phyloP scores from a whole-genome alignment of 306 rosid genomes.

The Sicyos baderoa region DNA sequence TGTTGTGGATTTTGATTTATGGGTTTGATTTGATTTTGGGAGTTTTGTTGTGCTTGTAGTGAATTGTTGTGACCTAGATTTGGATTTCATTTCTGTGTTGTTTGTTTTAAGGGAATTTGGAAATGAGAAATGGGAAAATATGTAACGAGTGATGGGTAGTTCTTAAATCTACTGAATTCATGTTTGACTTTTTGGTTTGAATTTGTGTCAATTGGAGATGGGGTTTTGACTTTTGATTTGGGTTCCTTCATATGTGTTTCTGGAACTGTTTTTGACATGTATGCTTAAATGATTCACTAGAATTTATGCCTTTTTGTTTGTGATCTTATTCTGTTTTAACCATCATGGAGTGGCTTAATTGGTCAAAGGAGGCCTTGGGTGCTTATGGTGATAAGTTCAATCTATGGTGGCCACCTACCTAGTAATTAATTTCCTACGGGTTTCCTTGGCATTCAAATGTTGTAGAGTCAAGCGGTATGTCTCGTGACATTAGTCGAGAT shows the following conservation, averaged over 20 bases:
- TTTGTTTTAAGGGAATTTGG: not conserved
- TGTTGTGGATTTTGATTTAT: not conserved
- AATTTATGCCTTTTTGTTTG: slow-evolving; percentile 7
- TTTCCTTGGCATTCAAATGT: too few relatives aligned
- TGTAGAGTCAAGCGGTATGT: too few relatives aligned
- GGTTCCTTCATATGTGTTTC: not conserved
- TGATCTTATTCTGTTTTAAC: not conserved
- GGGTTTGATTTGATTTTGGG: not conserved
- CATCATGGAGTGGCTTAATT: too few relatives aligned
- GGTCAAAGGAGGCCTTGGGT: too few relatives aligned
- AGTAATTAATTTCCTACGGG: too few relatives aligned
- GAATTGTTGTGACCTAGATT: not conserved
- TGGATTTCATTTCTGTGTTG: not conserved
- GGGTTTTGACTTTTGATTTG: not conserved
- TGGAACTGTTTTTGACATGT: not conserved
- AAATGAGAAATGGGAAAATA: not conserved
- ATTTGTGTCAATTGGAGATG: not conserved
- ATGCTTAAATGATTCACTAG: not conserved
- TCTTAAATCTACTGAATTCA: not conserved
- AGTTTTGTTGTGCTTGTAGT: not conserved
- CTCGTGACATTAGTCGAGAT: too few relatives aligned
- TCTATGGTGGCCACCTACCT: too few relatives aligned
- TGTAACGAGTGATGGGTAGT: not conserved
- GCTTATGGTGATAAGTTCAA: too few relatives aligned
- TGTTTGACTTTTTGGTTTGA: not conserved